Evolutionary conservation across 768 basidiomycete genomes (phyloP), one percentile per base, ranked within the genome.

Genomic region (Leccinellum albellum): DNA sequence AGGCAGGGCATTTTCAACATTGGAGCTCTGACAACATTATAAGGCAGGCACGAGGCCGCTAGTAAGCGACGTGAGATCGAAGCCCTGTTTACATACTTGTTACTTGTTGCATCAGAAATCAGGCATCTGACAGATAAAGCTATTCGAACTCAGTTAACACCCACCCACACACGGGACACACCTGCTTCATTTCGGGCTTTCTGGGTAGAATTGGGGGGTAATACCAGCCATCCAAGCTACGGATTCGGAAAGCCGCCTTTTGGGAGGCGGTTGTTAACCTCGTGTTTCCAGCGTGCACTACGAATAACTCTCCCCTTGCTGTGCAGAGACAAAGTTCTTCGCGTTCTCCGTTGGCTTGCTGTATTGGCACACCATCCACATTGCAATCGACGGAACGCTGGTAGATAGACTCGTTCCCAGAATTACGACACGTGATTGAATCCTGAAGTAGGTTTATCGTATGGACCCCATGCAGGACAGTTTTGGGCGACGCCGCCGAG

Each of bases 61-160:
- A 32, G n/a, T 68, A 72, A 68, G 64, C 66, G 72, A 72, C 62
- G 70, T 66, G 71, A 66, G 70, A 70, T 68, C 56, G 61, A 64
- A 64, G 54, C 42, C 35, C 35, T 50, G 47, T 51, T 66, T 61
- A 64, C 63, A 62, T 64, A 64, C 59, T 50, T n/a, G 33, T 50
- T 37, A 49, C 42, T 31, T 26, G 49, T 48, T 35, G 26, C 46
- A 63, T 65, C 61, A 59, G 54, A 54, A 57, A 62, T 57, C 61
- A 51, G 51, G 21, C 51, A 37, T 33, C 42, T 57, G 53, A 54
- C 57, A 32, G 63, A 67, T 64, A 61, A 58, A 53, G 35, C 3
- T 23, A 64, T 64, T 60, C 49, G 57, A 60, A 61, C 66, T 65
- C 69, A 58, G 57, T 59, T 52, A 49, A 44, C 45, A 54, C 58